Conservation (phyloP, 2,329 filamentous ascomycete species). For the Ophiostoma montium region DNA sequence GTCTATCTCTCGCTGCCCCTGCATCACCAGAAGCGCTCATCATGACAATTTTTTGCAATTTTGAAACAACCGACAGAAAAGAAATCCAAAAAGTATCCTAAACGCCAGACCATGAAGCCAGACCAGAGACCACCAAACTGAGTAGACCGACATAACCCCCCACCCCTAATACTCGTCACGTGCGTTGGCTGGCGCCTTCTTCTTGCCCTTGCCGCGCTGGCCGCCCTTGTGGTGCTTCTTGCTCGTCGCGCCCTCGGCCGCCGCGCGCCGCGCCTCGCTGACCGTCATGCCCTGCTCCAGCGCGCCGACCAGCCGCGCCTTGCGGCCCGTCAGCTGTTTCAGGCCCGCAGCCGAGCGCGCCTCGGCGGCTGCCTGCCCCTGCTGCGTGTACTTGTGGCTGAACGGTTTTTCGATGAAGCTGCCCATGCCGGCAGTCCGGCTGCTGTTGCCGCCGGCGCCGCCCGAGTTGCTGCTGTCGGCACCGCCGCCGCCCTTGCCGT, state of each 20-base stretch:
- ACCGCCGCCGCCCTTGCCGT: neutral
- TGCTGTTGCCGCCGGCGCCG: constrained; percentile 27
- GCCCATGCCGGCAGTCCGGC: constrained; percentile 25
- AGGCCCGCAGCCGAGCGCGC: constrained; percentile 9
- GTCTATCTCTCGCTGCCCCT: too few species aligned
- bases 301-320: constrained; percentile 66
- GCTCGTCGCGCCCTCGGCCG: constrained; percentile 41
- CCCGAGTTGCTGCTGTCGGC: neutral
- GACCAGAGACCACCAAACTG: neutral
- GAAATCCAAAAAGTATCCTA: too few species aligned
- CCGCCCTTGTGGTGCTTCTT: constrained; percentile 96
- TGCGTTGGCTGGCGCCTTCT: constrained; percentile 15
- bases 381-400: constrained; percentile 76
- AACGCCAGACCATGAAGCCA: neutral
- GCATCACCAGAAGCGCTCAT: too few species aligned
- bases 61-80: too few species aligned
- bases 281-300: constrained; percentile 76
- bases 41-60: too few species aligned
- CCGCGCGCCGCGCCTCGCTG: constrained; percentile 51
- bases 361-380: constrained; percentile 35
- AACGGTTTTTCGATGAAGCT: constrained; percentile 60
- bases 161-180: constrained; percentile 5
- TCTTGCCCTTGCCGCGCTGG: constrained; percentile 33
- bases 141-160: too few species aligned
- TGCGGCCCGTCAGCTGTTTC: constrained; percentile 69